Base-by-base conservation (phyloP, 169 alveolate genomes). In the Cryptosporidium felis region DNA sequence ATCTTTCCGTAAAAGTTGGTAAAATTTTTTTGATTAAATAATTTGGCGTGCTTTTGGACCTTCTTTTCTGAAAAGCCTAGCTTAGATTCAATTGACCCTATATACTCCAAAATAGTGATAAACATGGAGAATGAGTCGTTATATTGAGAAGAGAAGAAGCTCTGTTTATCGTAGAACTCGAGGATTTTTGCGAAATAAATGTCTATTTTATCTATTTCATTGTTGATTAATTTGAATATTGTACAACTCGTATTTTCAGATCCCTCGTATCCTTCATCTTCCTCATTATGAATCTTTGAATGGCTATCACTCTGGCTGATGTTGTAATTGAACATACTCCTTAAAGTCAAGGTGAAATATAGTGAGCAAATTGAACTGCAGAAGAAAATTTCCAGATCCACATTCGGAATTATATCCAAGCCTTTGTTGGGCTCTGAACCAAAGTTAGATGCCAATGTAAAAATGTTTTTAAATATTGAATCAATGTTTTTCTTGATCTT, bases 1-100 rank as follows among this genome's bases (percentile, higher is more conserved):
- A 26, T 56, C 14, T n/a, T 46, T n/a, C 36, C 36, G 62, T 65
- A 65, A 65, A 65, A 65, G n/a, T 46, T 49, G 45, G 81, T 65
- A 14, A 47, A 45, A 38, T 44, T 45, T 2, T 28, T 49, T 44
- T 49, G 32, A 32, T 49, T 49, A 30, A 65, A 65, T 36, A 46
- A 28, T 2, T 65, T 65, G 30, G 38, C 41, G 49, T 42, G 41
- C 49, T 65, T 65, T 65, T 46, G 45, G 21, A 28, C 49, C 32
- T 65, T 65, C 18, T 16, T 65, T 5, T 65, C 81, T 6, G 60
- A 26, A 36, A 45, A 12, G 1, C 16, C 5, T 3, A 46, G n/a
- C 30, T 65, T 65, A 36, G 61, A 45, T 28, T 65, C 62, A 26
- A 49, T 44, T n/a, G 61, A 44, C 6, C 41, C 81, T 44, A 65